Conservation (phyloP, 495 filamentous ascomycete genomes). For the Cudoniella acicularis region DNA sequence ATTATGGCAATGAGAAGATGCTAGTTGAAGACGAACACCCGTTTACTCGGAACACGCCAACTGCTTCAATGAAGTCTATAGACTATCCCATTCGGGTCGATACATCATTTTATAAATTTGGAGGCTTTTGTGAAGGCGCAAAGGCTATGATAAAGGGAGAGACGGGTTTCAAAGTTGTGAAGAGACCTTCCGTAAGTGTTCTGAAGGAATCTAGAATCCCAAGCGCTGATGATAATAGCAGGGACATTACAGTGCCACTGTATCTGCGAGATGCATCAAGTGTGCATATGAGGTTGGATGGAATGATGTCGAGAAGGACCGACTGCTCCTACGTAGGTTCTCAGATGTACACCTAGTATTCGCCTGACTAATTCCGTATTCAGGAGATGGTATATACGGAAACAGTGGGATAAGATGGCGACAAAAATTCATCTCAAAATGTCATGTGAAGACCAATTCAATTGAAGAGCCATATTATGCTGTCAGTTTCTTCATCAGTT, state of each 20-base stretch:
- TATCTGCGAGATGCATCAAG: conserved; percentile 21
- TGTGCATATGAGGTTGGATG: conserved; percentile 26
- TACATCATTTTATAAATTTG: conserved; percentile 22
- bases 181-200: conserved; percentile 19
- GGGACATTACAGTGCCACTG: conserved; percentile 21
- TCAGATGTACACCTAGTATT: no score
- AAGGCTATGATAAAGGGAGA: conserved; percentile 16
- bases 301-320: conserved; percentile 25
- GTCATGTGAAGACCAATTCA: conserved; percentile 15
- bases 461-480: conserved; percentile 18
- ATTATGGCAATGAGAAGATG: conserved; percentile 16
- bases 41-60: conserved; percentile 4
- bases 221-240: conserved; percentile 4
- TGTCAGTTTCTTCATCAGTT: not conserved
- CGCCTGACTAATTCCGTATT: not conserved
- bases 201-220: no score
- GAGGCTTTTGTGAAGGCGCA: conserved; percentile 27
- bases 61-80: conserved; percentile 13
- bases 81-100: conserved; percentile 22
- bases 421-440: conserved; percentile 25
- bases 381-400: conserved; percentile 21
- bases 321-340: conserved; percentile 18
- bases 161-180: conserved; percentile 22
- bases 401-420: conserved; percentile 22
- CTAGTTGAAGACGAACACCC: not conserved